Evolutionary conservation across 495 filamentous ascomycete genomes (phyloP), one percentile per base, ranked within the genome.

Genomic region (Mycothermus thermophilus): DNA sequence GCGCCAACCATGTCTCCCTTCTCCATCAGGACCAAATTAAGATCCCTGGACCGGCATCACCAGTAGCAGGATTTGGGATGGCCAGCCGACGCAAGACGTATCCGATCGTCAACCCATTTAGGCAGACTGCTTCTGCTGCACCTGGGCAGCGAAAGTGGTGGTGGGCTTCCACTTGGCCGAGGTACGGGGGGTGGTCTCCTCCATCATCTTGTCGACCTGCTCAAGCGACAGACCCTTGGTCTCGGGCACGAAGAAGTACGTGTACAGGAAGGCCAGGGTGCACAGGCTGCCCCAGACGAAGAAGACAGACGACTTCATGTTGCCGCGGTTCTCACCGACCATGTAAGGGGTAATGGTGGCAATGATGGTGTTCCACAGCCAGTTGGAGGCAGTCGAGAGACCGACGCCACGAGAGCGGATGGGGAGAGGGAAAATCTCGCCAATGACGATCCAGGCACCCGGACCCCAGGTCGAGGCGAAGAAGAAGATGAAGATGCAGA

Each of bases 191-290:
- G 68, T 79, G 4, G 72, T 72, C 63, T 87, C 82, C 55, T 85
- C 83, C 66, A 92, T 71, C 83, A 88, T 86, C 60, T 74, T 72
- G 63, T 90, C 83, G 48, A 92, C 79, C 55, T 92, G 82, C 63
- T 92, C 83, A 30, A 90, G 79, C 12, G 80, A 77, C 13, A 92
- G 67, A 40, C 82, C 83, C 73, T 86, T 88, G 55, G 83, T 87
- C 69, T 87, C 83, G 33, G 79, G 78, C 28, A 90, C 69, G 27
- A 87, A 66, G 71, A 82, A 79, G 69, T 78, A 87, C 33, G 79
- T 71, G 63, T 76, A 85, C 48, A 82, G 42, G 38, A 80, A 62
- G 44, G 71, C 75, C 38, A 57, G 34, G 25, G 67, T 62, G 64
- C 80, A 85, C 32, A 83, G 74, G 7, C 62, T 62, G 29, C 78